Evolutionary conservation across 2,329 filamentous ascomycete genomes (phyloP).

Genomic region (Ophioceras dolichostomum): DNA sequence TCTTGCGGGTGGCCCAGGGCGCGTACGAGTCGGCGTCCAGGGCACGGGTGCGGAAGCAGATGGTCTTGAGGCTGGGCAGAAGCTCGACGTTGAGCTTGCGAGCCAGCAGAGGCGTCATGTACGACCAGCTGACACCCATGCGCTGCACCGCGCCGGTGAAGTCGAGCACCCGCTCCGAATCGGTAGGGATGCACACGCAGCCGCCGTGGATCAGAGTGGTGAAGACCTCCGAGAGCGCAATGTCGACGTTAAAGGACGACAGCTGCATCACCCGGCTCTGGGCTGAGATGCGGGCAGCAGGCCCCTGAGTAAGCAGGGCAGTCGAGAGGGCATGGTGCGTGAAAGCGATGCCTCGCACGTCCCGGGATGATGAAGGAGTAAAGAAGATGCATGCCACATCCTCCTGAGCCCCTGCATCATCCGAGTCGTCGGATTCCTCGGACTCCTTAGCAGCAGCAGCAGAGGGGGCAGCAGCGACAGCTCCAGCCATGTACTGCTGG

Average conservation of each 20-base stretch:
- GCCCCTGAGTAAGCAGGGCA: conserved; percentile 35
- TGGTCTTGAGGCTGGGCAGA: conserved; percentile 23
- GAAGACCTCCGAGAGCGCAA: conserved; percentile 40
- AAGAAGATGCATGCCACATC: conserved; percentile 50
- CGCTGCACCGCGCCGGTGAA: conserved; percentile 34
- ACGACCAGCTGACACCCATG: conserved; percentile 38
- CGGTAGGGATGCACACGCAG: conserved; percentile 44
- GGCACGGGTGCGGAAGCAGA: conserved; percentile 35
- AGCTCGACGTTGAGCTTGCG: conserved; percentile 23
- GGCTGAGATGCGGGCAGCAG: conserved; percentile 33
- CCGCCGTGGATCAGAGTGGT: conserved; percentile 42
- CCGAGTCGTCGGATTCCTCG: no score
- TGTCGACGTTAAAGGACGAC: conserved; percentile 43
- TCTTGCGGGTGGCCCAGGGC: conserved; percentile 31
- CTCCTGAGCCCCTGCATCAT: conserved; percentile 21
- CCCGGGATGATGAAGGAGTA: conserved; percentile 42
- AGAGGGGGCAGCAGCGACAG: no score
- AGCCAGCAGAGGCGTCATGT: conserved; percentile 48
- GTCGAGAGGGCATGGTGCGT: conserved; percentile 47
- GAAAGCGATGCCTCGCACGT: conserved; percentile 49
- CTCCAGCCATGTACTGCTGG: conserved; percentile 10
- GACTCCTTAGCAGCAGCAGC: no score
- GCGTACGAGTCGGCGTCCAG: conserved; percentile 35
- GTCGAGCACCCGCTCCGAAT: conserved; percentile 34
- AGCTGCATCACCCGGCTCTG: conserved; percentile 46